These are phyloP conservation scores for Helicostylum pulchrum DNA, from an alignment of 192 early-diverging fungal species.

Conservation along the genomic window DNA sequence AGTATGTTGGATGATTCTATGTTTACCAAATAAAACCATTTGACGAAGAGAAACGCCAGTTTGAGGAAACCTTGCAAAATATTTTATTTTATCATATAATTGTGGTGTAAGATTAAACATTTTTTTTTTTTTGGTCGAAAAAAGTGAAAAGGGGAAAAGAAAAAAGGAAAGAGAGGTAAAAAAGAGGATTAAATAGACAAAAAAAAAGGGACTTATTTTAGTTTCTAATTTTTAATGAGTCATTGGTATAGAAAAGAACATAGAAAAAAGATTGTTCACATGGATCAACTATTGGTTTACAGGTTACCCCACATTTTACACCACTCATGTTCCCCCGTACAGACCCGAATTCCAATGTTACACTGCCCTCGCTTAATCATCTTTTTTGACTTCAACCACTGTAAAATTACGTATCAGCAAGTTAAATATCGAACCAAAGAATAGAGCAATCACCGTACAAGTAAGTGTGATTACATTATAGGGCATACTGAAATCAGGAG, in stretches of 20 bases:
- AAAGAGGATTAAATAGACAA: not conserved
- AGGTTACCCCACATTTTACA: conserved; percentile 10
- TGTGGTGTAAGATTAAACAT: conserved; percentile 56
- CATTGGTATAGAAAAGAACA: not conserved
- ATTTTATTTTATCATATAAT: conserved; percentile 67
- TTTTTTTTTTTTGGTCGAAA: not conserved
- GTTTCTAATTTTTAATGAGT: too few relatives aligned
- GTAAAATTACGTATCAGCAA: conserved; percentile 66
- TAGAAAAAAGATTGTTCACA: not conserved
- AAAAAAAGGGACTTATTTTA: not conserved
- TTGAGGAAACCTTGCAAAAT: conserved; percentile 83
- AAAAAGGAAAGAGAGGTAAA: not conserved
- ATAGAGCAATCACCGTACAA: conserved; percentile 91
- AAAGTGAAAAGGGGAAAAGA: not conserved
- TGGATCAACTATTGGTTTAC: conserved; percentile 7
- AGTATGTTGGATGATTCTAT: not conserved
- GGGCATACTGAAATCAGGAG: conserved; percentile 98
- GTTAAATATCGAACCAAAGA: conserved; percentile 95
- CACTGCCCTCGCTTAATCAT: not conserved
- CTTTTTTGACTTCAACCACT: conserved; percentile 29
- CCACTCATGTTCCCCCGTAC: not conserved
- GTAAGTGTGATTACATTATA: conserved; percentile 99
- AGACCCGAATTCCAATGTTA: conserved; percentile 2
- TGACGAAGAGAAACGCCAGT: conserved; percentile 91
- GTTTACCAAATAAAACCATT: conserved; percentile 87